Percentiles rank a stretch among this genome's conserved stretches.
phyloP scores from a whole-genome alignment of 2,329 filamentous ascomycete genomes.

The Colletotrichum horii region DNA sequence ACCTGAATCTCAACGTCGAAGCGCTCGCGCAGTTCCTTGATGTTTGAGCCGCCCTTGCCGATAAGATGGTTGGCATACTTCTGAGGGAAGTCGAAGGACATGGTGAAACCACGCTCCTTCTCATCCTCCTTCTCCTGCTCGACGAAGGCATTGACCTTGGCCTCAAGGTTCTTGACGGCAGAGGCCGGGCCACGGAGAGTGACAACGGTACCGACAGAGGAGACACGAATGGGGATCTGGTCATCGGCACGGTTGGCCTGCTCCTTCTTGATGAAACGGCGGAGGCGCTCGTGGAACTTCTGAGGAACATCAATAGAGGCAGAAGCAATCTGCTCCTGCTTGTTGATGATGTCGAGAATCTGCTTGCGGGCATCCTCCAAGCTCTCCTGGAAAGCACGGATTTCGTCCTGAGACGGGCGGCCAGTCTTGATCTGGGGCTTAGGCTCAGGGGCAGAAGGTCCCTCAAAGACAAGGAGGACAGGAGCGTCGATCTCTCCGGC shows the following conservation, averaged over 20 bases:
- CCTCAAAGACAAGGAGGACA: conserved; percentile 78
- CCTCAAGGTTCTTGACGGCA: conserved; percentile 72
- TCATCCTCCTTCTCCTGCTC: conserved; percentile 91
- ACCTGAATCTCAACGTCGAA: conserved; percentile 83
- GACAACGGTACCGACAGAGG: conserved; percentile 64
- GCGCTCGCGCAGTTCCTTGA: conserved; percentile 68
- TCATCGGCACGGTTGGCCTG: conserved; percentile 61
- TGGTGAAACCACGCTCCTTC: conserved; percentile 86
- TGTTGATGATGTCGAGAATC: conserved; percentile 61
- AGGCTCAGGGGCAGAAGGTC: conserved; percentile 39
- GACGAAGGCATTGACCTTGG: conserved; percentile 80
- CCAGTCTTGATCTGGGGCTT: conserved; percentile 24
- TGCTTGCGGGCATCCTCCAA: conserved; percentile 62
- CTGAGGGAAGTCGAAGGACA: conserved; percentile 91
- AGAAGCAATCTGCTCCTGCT: conserved; percentile 61
- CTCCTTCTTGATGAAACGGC: conserved; percentile 69
- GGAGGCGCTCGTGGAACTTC: conserved; percentile 69
- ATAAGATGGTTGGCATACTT: conserved; percentile 89
- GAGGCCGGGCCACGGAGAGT: conserved; percentile 79
- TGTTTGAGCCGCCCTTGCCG: conserved; percentile 71
- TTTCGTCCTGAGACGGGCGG: conserved; percentile 43
- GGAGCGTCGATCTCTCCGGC: conserved; percentile 62
- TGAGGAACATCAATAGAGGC: conserved; percentile 61
- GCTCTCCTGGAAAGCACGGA: conserved; percentile 58
- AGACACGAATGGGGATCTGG: conserved; percentile 66